Percentiles rank a stretch among this genome's conserved stretches.
phyloP scores from a whole-genome alignment of 495 filamentous ascomycete species.

The Bacidia gigantensis region DNA sequence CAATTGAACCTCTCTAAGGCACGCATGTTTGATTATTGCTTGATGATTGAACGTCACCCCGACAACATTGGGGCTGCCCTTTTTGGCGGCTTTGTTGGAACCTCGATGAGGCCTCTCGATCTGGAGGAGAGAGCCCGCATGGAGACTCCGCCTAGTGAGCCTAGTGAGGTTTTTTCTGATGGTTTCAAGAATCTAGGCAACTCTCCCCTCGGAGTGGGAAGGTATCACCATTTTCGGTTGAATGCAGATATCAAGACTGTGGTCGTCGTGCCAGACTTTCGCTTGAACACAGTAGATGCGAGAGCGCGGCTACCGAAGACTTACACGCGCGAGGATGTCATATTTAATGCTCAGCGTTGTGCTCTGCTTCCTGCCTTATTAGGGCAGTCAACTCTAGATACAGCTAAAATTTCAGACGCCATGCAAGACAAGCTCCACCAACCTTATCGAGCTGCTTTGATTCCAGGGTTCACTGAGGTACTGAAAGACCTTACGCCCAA shows the following conservation, averaged over 20 bases:
- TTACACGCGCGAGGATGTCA: constrained; percentile 68
- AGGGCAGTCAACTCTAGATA: constrained; percentile 76
- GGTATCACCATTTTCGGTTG: constrained; percentile 87
- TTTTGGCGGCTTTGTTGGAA: constrained; percentile 93
- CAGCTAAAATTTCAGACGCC: constrained; percentile 81
- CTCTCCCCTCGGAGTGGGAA: constrained; percentile 17
- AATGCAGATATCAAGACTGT: constrained; percentile 87
- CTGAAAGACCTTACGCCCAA: constrained; percentile 72
- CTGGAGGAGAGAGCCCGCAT: no score
- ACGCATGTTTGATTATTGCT: constrained; percentile 80
- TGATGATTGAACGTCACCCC: constrained; percentile 91
- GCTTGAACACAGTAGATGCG: constrained; percentile 79
- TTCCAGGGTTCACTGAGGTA: constrained; percentile 83
- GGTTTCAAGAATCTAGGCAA: background rate
- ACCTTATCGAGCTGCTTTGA: constrained; percentile 75
- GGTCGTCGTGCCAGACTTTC: constrained; percentile 86
- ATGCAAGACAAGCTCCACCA: constrained; percentile 99
- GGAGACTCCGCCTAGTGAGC: constrained; percentile 68
- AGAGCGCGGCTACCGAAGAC: constrained; percentile 62
- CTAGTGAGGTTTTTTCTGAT: no score
- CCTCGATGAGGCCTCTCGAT: constrained; percentile 60
- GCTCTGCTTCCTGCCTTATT: constrained; percentile 76
- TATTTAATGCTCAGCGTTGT: constrained; percentile 88
- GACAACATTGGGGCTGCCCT: constrained; percentile 93
- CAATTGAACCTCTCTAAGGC: constrained; percentile 64